A percentile compares a stretch with the other conserved stretches of the same genome.
These are phyloP conservation scores for Penicillium italicum DNA, from an alignment of 2,329 filamentous ascomycete species.

Conservation along the genomic window DNA sequence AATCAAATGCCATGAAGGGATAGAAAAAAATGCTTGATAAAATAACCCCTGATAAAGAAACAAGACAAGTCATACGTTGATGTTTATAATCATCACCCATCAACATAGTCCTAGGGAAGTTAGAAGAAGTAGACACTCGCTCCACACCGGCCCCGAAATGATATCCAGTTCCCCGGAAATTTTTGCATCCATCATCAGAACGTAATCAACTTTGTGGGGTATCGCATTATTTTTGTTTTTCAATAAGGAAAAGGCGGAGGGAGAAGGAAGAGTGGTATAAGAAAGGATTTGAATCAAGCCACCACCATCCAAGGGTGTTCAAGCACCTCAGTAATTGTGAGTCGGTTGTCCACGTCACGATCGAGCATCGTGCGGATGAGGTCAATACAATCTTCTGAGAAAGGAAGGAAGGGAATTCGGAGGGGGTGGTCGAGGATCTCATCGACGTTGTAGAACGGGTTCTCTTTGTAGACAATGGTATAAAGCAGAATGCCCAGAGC, in stretches of 20 bases:
- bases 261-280: not conserved
- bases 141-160: slow-evolving; percentile 5
- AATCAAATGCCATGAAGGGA: slow-evolving; percentile 1
- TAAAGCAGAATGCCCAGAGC: slow-evolving; percentile 94
- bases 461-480: slow-evolving; percentile 99
- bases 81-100: slow-evolving; percentile 7
- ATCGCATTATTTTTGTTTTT: slow-evolving; percentile 24
- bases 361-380: slow-evolving; percentile 89
- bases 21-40: not conserved
- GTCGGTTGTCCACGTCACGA: slow-evolving; percentile 75
- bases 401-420: slow-evolving; percentile 67
- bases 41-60: not conserved
- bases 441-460: slow-evolving; percentile 97
- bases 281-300: slow-evolving; percentile 14
- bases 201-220: slow-evolving; percentile 26
- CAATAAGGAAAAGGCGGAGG: slow-evolving; percentile 1
- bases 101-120: not conserved
- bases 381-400: slow-evolving; percentile 82
- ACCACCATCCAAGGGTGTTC: slow-evolving; percentile 73
- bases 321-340: slow-evolving; percentile 83
- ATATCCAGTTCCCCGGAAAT: slow-evolving; percentile 7
- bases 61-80: not conserved
- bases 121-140: not conserved
- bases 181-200: slow-evolving; percentile 17
- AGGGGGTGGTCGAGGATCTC: slow-evolving; percentile 98